These are phyloP conservation scores for Phaeomoniella chlamydospora DNA, from an alignment of 2,329 filamentous ascomycete species.

Conservation along the genomic window DNA sequence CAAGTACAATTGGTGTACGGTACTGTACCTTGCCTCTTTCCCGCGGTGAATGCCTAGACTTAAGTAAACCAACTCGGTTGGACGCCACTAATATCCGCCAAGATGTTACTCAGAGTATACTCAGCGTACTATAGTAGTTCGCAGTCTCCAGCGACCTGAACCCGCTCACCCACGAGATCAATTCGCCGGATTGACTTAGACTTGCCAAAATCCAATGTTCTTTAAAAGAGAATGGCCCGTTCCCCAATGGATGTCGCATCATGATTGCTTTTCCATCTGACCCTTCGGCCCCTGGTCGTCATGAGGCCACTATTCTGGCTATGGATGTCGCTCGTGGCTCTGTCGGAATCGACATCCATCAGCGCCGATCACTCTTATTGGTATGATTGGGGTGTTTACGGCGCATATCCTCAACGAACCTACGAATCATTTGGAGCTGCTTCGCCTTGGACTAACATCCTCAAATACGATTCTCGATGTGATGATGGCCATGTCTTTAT, in stretches of 20 bases:
- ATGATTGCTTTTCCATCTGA: neutral
- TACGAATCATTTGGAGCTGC: constrained; percentile 6
- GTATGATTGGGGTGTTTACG: constrained; percentile 6
- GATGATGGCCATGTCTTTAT: constrained; percentile 26
- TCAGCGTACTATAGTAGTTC: too few species aligned
- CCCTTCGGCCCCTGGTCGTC: neutral
- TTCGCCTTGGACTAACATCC: constrained; percentile 11
- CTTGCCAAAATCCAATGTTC: too few species aligned
- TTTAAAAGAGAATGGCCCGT: neutral
- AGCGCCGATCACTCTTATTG: neutral
- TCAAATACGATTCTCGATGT: constrained; percentile 16
- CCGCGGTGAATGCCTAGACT: too few species aligned
- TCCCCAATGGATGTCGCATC: neutral
- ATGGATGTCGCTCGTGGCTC: neutral
- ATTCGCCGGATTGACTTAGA: too few species aligned
- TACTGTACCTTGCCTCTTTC: too few species aligned
- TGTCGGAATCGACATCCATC: neutral
- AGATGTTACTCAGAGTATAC: too few species aligned
- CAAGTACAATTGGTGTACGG: too few species aligned
- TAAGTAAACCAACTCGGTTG: too few species aligned
- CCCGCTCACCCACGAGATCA: too few species aligned
- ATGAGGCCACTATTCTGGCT: neutral
- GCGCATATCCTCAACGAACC: constrained; percentile 4
- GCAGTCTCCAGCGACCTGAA: too few species aligned
- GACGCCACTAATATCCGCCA: too few species aligned